phyloP scores from a whole-genome alignment of 2,329 filamentous ascomycete species.

The Paramyrothecium sp. region DNA sequence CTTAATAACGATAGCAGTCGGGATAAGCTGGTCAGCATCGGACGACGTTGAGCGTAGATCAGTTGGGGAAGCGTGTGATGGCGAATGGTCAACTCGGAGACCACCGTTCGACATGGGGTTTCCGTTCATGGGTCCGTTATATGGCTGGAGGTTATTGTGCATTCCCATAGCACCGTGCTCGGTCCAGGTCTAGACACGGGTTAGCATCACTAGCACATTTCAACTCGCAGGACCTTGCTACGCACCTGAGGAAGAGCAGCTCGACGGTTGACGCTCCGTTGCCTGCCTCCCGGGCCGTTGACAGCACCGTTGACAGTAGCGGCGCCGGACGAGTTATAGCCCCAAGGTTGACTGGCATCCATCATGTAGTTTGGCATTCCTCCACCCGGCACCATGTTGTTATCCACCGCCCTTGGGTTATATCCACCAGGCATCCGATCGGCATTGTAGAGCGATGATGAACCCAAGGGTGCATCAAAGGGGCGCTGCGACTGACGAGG shows the following conservation, averaged over 20 bases:
- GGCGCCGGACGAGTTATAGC: constrained; percentile 67
- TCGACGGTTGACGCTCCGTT: constrained; percentile 53
- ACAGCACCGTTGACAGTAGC: constrained; percentile 62
- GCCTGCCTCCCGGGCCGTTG: constrained; percentile 55
- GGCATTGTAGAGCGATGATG: constrained; percentile 65
- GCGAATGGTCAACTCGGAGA: constrained; percentile 41
- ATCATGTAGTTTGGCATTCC: constrained; percentile 49
- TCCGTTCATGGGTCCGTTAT: constrained; percentile 31
- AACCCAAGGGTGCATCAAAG: constrained; percentile 68
- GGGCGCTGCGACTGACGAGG: constrained; percentile 64
- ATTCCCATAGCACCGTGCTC: constrained; percentile 45
- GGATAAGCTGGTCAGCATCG: constrained; percentile 85
- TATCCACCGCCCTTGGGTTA: constrained; percentile 58
- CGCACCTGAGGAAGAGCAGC: constrained; percentile 73
- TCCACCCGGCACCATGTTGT: constrained; percentile 31
- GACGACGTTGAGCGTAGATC: constrained; percentile 40
- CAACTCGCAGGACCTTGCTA: constrained; percentile 16
- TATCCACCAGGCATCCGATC: constrained; percentile 64
- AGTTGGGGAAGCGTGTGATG: constrained; percentile 36
- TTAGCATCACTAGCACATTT: neutral
- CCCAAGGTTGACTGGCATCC: constrained; percentile 79
- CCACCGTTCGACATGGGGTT: constrained; percentile 36
- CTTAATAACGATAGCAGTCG: constrained; percentile 98
- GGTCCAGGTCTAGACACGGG: constrained; percentile 44
- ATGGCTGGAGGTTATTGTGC: constrained; percentile 34